Conservation (phyloP, 768 basidiomycete species). For the Cubamyces lactineus region DNA sequence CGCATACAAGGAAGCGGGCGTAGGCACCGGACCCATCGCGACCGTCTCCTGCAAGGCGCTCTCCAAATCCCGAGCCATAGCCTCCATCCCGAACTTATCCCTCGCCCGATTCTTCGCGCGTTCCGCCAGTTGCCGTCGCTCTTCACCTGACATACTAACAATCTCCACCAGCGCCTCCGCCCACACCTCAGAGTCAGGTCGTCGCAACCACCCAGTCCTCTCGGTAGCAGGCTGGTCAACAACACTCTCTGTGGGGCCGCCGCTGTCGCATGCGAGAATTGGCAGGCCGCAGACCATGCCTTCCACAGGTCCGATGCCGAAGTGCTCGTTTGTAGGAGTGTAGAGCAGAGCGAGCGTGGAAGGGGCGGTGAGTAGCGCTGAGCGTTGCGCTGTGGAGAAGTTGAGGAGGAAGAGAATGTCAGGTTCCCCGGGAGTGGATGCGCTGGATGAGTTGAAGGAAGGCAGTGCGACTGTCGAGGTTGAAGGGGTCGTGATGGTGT, state of each 20-base stretch:
- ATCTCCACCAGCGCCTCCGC: slow-evolving; percentile 67
- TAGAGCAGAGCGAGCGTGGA: slow-evolving; percentile 82
- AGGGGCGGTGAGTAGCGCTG: slow-evolving; percentile 70
- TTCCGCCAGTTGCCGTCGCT: slow-evolving; percentile 51
- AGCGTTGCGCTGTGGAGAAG: slow-evolving; percentile 83
- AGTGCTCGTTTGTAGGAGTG: slow-evolving; percentile 95
- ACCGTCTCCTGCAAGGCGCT: slow-evolving; percentile 55
- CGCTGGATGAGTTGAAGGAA: slow-evolving; percentile 41
- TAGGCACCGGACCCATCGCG: slow-evolving; percentile 50
- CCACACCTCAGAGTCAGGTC: slow-evolving; percentile 70
- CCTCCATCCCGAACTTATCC: slow-evolving; percentile 73
- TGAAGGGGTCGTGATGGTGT: slow-evolving; percentile 55
- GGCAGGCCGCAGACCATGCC: slow-evolving; percentile 92
- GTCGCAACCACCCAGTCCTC: slow-evolving; percentile 79
- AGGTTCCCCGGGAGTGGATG: slow-evolving; percentile 37
- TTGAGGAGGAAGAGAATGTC: slow-evolving; percentile 90
- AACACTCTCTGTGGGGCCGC: slow-evolving; percentile 91
- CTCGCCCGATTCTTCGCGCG: slow-evolving; percentile 66
- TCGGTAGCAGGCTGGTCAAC: slow-evolving; percentile 43
- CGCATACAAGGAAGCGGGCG: slow-evolving; percentile 7
- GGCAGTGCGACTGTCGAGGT: slow-evolving; percentile 45
- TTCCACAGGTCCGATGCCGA: slow-evolving; percentile 95
- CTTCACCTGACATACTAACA: slow-evolving; percentile 43
- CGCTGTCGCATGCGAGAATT: slow-evolving; percentile 83
- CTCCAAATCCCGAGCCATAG: slow-evolving; percentile 69